phyloP scores from a whole-genome alignment of 805 yeast genomes.

The Zygoascus bituminiphila region DNA sequence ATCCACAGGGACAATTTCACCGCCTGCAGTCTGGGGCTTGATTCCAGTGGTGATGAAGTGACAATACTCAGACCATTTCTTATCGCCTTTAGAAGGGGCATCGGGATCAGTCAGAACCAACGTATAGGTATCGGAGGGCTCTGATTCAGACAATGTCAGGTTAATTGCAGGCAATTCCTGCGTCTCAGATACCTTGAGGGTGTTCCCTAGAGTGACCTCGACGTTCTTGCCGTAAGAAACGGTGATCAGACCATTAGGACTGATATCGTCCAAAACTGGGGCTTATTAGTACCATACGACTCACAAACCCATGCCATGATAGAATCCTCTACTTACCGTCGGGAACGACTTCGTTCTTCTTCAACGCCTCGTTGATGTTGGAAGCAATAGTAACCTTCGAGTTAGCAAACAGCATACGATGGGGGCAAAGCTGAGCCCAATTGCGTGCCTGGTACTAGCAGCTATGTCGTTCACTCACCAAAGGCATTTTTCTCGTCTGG shows the following conservation, averaged over 20 bases:
- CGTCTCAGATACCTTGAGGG: slow-evolving; percentile 54
- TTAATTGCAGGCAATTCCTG: slow-evolving; percentile 60
- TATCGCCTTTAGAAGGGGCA: slow-evolving; percentile 78
- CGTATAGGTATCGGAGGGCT: slow-evolving; percentile 49
- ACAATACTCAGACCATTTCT: slow-evolving; percentile 81
- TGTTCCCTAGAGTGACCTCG: slow-evolving; percentile 76
- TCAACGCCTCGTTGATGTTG: slow-evolving; percentile 31
- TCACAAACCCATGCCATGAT: slow-evolving; percentile 18
- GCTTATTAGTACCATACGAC: not conserved
- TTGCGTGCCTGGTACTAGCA: too few relatives aligned
- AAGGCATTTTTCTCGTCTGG: not conserved
- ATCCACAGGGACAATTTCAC: slow-evolving; percentile 15
- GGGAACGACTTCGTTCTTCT: slow-evolving; percentile 36
- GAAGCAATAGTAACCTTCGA: slow-evolving; percentile 24
- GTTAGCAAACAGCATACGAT: too few relatives aligned
- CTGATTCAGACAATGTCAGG: slow-evolving; percentile 46
- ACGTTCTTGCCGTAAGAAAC: slow-evolving; percentile 50
- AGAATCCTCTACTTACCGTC: slow-evolving; percentile 28
- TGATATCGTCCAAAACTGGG: slow-evolving; percentile 25
- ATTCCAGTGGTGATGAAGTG: slow-evolving; percentile 54
- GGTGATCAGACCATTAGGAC: slow-evolving; percentile 38
- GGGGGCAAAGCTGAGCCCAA: not conserved
- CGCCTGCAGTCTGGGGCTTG: slow-evolving; percentile 21
- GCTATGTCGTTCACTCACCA: too few relatives aligned
- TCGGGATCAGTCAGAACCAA: slow-evolving; percentile 87